These are phyloP conservation scores for Rhizopus stolonifer DNA, from an alignment of 371 early-diverging fungal genomes.

Conservation along the genomic window DNA sequence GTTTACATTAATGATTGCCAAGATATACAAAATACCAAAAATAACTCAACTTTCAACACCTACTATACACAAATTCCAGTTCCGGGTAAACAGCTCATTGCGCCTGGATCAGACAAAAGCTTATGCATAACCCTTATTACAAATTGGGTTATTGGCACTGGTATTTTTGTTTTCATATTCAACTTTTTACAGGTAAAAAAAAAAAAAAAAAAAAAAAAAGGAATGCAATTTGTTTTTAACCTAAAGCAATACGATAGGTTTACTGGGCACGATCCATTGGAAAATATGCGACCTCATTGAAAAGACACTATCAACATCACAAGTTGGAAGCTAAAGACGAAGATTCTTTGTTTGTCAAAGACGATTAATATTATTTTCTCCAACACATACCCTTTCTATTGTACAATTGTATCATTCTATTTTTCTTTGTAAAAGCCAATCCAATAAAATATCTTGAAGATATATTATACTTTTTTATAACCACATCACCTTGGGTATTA, in stretches of 20 bases:
- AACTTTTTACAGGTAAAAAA: slow-evolving; percentile 38
- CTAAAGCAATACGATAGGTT: slow-evolving; percentile 9
- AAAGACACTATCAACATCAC: slow-evolving; percentile 19
- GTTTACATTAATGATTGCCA: slow-evolving; percentile 38
- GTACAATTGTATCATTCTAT: too few relatives aligned
- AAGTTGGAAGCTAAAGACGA: slow-evolving; percentile 16
- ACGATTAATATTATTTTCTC: too few relatives aligned
- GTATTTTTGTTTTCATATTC: slow-evolving; percentile 28
- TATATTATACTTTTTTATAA: too few relatives aligned
- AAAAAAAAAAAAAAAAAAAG: neutral
- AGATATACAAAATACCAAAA: slow-evolving; percentile 19
- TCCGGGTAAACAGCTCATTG: slow-evolving; percentile 29
- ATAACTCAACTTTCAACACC: slow-evolving; percentile 8
- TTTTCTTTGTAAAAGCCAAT: too few relatives aligned
- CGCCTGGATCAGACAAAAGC: slow-evolving; percentile 37
- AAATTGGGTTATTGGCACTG: slow-evolving; percentile 28
- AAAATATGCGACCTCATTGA: slow-evolving; percentile 20
- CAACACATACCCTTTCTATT: too few relatives aligned
- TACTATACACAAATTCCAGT: slow-evolving; percentile 26
- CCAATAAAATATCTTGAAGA: too few relatives aligned
- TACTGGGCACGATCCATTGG: slow-evolving; percentile 30
- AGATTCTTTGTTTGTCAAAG: slow-evolving; percentile 7
- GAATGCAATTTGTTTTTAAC: neutral
- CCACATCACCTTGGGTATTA: too few relatives aligned
- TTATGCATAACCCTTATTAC: slow-evolving; percentile 27